Conservation (phyloP, 2,329 filamentous ascomycete genomes). For the Tolypocladium endophyticum region DNA sequence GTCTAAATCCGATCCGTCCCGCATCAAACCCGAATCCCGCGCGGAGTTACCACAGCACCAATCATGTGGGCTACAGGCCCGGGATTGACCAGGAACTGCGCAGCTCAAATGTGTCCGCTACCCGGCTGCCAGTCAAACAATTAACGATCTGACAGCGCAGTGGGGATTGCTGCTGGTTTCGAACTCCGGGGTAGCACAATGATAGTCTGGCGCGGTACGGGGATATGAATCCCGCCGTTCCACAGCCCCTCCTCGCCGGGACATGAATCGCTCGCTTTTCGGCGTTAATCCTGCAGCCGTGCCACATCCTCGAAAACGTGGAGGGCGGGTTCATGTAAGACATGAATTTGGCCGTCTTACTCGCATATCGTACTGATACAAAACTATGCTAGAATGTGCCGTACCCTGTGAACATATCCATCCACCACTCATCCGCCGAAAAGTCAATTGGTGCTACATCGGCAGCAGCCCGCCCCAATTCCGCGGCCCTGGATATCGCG, state of each 20-base stretch:
- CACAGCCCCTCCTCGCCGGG: not conserved
- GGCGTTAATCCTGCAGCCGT: not conserved
- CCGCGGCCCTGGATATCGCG: not conserved
- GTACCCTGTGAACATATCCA: not conserved
- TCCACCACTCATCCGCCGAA: slow-evolving; percentile 2
- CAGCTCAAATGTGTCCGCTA: not conserved
- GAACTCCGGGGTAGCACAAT: too few relatives aligned
- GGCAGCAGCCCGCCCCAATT: not conserved
- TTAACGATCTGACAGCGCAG: not conserved
- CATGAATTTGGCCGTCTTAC: not conserved
- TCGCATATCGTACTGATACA: not conserved
- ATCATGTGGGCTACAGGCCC: not conserved
- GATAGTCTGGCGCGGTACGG: not conserved
- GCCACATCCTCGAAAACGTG: too few relatives aligned
- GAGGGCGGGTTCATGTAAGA: not conserved
- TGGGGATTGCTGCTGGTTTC: not conserved
- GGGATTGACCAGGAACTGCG: not conserved
- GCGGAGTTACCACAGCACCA: not conserved
- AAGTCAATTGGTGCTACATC: slow-evolving; percentile 3
- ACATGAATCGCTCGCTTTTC: not conserved
- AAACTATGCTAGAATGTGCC: not conserved
- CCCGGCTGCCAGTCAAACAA: too few relatives aligned
- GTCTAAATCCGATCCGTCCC: not conserved
- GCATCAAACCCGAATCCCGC: not conserved
- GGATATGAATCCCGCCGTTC: not conserved